Percentiles rank a stretch among this genome's conserved stretches.
These are phyloP conservation scores for Panus rudis DNA, from an alignment of 768 basidiomycete species.

Conservation along the genomic window DNA sequence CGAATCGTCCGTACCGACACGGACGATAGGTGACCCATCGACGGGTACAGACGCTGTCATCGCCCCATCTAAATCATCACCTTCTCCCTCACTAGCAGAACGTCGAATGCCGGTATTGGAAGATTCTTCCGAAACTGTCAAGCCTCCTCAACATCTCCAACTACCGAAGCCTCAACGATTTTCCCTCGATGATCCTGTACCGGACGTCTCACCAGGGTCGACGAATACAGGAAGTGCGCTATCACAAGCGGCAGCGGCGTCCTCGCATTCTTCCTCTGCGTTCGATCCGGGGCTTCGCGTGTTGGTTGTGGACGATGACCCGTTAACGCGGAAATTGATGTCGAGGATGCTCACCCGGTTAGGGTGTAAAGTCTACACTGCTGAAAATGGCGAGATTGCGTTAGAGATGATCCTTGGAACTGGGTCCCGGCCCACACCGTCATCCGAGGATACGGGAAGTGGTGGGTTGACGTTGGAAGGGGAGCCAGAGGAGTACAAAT, in stretches of 20 bases:
- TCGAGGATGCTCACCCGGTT: constrained; percentile 68
- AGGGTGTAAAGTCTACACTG: constrained; percentile 71
- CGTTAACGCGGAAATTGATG: constrained; percentile 76
- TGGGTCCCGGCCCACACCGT: constrained; percentile 16
- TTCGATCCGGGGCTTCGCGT: constrained; percentile 53
- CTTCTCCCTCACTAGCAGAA: constrained; percentile 7
- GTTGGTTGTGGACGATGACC: constrained; percentile 81
- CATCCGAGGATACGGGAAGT: constrained; percentile 30
- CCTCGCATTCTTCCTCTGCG: constrained; percentile 3
- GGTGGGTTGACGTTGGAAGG: constrained; percentile 16
- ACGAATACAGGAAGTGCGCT: constrained; percentile 10
- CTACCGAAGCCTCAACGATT: constrained; percentile 19
- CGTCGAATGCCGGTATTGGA: constrained; percentile 6
- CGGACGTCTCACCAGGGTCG: neutral
- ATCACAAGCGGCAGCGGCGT: constrained; percentile 4
- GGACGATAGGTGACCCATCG: constrained; percentile 36
- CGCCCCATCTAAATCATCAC: constrained; percentile 3
- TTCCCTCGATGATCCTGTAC: neutral
- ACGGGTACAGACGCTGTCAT: constrained; percentile 24
- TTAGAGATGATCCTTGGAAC: constrained; percentile 60
- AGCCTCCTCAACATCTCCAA: constrained; percentile 13
- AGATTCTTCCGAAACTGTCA: constrained; percentile 12
- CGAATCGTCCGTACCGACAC: constrained; percentile 29
- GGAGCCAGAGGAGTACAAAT: constrained; percentile 21
- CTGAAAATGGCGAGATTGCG: constrained; percentile 79